These are phyloP conservation scores for Vanilla planifolia DNA, from an alignment of 106 monocot species.

Conservation along the genomic window DNA sequence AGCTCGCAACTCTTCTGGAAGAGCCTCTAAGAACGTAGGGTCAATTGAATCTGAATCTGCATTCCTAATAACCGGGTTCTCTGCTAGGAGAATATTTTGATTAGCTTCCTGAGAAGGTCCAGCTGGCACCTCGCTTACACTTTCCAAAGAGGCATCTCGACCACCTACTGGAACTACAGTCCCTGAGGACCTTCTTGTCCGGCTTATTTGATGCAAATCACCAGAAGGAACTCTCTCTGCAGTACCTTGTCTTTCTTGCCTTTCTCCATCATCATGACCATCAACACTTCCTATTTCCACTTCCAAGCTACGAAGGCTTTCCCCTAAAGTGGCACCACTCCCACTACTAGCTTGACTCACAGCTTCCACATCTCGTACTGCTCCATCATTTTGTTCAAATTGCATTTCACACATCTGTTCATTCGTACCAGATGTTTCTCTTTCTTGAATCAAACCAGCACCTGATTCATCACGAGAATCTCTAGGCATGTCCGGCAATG, in stretches of 20 bases:
- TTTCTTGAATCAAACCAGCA: constrained; percentile 30
- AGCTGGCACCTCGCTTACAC: constrained; percentile 82
- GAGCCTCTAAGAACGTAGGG: constrained; percentile 96
- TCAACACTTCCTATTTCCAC: constrained; percentile 98
- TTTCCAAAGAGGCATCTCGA: constrained; percentile 69
- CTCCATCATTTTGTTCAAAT: constrained; percentile 67
- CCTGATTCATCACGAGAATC: constrained; percentile 17
- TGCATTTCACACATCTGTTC: constrained; percentile 87
- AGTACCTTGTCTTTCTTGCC: constrained; percentile 67
- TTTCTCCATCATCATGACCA: constrained; percentile 91
- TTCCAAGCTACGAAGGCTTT: constrained; percentile 89
- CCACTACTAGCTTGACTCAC: constrained; percentile 96
- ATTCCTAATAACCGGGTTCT: constrained; percentile 43
- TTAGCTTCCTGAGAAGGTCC: constrained; percentile 31
- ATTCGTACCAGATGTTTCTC: constrained; percentile 32
- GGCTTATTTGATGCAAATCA: constrained; percentile 39
- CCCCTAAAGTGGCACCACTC: constrained; percentile 91
- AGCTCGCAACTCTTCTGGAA: constrained; percentile 88
- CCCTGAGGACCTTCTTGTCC: constrained; percentile 52
- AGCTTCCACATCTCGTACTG: constrained; percentile 81
- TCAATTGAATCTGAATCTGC: constrained; percentile 63
- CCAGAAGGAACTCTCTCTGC: constrained; percentile 31
- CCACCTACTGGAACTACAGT: constrained; percentile 20
- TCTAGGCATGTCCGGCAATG: constrained; percentile 14
- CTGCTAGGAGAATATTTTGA: constrained; percentile 32